Conservation (phyloP, 139 green algal genomes). For the Volvox africanus region DNA sequence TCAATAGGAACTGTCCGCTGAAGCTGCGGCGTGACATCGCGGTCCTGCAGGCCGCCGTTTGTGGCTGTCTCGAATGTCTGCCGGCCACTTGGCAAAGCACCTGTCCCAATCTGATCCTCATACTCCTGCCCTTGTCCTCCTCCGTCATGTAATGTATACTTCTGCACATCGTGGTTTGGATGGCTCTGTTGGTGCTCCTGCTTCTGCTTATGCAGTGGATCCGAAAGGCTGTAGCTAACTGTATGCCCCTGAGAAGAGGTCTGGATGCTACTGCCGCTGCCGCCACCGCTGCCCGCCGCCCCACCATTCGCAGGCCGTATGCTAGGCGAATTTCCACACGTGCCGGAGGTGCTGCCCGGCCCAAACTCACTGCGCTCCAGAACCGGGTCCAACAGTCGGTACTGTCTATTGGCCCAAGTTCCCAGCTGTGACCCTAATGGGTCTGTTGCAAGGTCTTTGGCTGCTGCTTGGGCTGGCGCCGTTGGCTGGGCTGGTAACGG, state of each 20-base stretch:
- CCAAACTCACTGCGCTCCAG: slow-evolving; percentile 12
- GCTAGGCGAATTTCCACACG: neutral
- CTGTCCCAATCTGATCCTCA: no score
- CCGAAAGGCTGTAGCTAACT: neutral
- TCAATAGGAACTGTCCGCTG: neutral
- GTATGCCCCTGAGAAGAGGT: neutral
- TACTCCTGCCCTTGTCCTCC: no score
- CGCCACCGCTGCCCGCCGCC: neutral
- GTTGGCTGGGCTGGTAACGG: neutral
- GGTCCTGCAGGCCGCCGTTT: neutral
- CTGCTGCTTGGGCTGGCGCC: neutral
- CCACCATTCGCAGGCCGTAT: neutral
- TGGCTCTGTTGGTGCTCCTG: slow-evolving; percentile 28
- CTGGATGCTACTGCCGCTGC: neutral
- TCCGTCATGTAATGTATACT: neutral
- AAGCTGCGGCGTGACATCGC: neutral
- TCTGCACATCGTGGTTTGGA: neutral
- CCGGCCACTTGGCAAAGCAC: no score
- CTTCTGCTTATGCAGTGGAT: neutral
- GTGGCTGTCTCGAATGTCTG: neutral
- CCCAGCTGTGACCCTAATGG: slow-evolving; percentile 42
- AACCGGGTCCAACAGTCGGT: slow-evolving; percentile 43
- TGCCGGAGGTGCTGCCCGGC: neutral
- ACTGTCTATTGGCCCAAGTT: slow-evolving; percentile 60
- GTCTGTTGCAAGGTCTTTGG: neutral